Evolutionary conservation across 176 grass and related monocot species (phyloP).

Genomic region (Oryza officinalis): DNA sequence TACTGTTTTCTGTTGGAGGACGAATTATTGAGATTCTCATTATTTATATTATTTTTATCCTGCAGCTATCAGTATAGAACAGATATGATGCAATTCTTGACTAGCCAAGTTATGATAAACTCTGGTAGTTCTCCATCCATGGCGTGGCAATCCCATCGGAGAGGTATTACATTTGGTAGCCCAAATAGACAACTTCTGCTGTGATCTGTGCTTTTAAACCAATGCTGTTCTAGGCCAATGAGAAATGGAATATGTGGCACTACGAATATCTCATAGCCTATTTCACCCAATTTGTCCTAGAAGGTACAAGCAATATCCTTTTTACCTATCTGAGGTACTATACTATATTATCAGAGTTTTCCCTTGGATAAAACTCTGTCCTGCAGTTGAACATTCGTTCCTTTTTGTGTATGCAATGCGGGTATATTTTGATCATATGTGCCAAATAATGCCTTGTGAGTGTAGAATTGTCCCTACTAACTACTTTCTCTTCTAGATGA

Average conservation of each 20-base stretch:
- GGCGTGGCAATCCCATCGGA: background rate
- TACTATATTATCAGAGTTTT: background rate
- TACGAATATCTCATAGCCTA: background rate
- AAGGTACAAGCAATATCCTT: background rate
- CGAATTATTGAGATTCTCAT: background rate
- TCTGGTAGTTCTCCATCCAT: background rate
- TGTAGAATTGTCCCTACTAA: background rate
- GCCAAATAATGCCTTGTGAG: background rate
- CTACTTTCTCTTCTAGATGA: background rate
- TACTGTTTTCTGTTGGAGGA: background rate
- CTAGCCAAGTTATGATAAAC: background rate
- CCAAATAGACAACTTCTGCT: background rate
- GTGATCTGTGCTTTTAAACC: background rate
- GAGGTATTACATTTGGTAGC: background rate
- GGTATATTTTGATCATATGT: background rate
- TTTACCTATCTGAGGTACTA: slow-evolving; percentile 2
- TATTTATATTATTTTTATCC: background rate
- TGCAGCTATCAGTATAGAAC: background rate
- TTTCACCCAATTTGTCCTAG: background rate
- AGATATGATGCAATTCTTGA: background rate
- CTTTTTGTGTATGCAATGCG: background rate
- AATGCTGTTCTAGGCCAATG: background rate
- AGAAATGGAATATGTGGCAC: background rate
- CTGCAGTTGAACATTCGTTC: background rate
- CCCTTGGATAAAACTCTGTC: background rate